phyloP scores from a whole-genome alignment of 78 protist genomes.

The Dictyostelium firmibasis region DNA sequence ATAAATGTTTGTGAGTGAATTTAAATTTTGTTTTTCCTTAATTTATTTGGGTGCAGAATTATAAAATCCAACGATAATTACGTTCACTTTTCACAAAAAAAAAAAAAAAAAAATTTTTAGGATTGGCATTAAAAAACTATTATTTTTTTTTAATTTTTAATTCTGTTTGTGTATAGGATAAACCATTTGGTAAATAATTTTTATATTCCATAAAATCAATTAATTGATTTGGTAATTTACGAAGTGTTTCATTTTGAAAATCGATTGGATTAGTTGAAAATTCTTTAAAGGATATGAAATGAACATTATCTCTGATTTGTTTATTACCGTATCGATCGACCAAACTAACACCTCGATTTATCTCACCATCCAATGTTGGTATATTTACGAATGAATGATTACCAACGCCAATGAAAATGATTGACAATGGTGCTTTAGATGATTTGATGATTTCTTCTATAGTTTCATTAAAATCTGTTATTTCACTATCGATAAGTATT shows the following conservation, averaged over 20 bases:
- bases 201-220: background rate
- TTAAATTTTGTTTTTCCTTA: too few species aligned
- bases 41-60: too few species aligned
- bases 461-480: constrained; percentile 83
- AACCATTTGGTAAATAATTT: background rate
- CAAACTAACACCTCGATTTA: background rate
- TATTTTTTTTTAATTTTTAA: too few species aligned
- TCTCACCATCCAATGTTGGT: constrained; percentile 85
- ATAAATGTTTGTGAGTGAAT: too few species aligned
- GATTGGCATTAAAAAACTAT: too few species aligned
- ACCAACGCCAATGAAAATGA: constrained; percentile 90
- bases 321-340: background rate
- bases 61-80: too few species aligned
- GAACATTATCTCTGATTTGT: constrained; percentile 83
- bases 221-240: constrained; percentile 72
- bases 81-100: too few species aligned
- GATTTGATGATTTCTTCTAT: background rate
- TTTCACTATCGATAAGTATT: constrained; percentile 85
- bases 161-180: background rate
- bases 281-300: constrained; percentile 85
- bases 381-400: constrained; percentile 68
- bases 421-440: constrained; percentile 78
- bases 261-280: background rate
- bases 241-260: constrained; percentile 58
- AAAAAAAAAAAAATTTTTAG: too few species aligned